phyloP scores from a whole-genome alignment of 2,329 filamentous ascomycete genomes.

The Ophiosphaerella narmari region DNA sequence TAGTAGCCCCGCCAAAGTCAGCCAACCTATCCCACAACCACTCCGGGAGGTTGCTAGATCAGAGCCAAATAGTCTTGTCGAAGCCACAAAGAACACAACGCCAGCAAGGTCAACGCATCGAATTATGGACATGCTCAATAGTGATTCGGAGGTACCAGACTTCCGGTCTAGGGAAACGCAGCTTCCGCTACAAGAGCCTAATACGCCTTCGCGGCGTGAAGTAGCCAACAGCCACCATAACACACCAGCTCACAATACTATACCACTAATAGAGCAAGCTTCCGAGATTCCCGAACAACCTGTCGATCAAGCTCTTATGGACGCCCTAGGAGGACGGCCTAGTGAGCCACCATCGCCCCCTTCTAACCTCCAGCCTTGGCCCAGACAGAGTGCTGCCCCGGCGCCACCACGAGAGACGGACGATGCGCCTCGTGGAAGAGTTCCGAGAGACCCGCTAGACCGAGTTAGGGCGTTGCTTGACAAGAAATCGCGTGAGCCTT shows the following conservation, averaged over 20 bases:
- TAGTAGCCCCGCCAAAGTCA: slow-evolving; percentile 18
- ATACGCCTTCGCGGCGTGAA: slow-evolving; percentile 19
- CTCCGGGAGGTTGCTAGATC: slow-evolving; percentile 6
- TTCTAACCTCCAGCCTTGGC: slow-evolving; percentile 18
- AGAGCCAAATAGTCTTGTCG: slow-evolving; percentile 14
- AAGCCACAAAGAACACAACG: slow-evolving; percentile 21
- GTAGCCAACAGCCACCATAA: slow-evolving; percentile 13
- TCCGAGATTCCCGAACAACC: slow-evolving; percentile 26
- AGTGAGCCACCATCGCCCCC: slow-evolving; percentile 28
- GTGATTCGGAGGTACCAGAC: slow-evolving; percentile 38
- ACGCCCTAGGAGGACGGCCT: slow-evolving; percentile 16
- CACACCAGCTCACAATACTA: slow-evolving; percentile 24
- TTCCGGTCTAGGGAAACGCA: slow-evolving; percentile 25
- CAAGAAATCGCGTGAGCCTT: slow-evolving; percentile 27
- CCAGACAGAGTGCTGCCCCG: slow-evolving; percentile 16
- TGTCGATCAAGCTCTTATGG: slow-evolving; percentile 28
- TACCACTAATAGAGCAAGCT: slow-evolving; percentile 22
- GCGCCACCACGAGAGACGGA: slow-evolving; percentile 22
- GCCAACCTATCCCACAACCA: slow-evolving; percentile 8
- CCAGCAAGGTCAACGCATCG: slow-evolving; percentile 40
- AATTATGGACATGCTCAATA: slow-evolving; percentile 45
- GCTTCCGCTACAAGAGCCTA: slow-evolving; percentile 19
- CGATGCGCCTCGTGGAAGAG: slow-evolving; percentile 28
- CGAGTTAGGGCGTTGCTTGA: slow-evolving; percentile 34
- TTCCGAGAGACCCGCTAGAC: slow-evolving; percentile 31